Conservation (phyloP, 1,284 basidiomycete genomes). For the Cutaneotrichosporon sp. region DNA sequence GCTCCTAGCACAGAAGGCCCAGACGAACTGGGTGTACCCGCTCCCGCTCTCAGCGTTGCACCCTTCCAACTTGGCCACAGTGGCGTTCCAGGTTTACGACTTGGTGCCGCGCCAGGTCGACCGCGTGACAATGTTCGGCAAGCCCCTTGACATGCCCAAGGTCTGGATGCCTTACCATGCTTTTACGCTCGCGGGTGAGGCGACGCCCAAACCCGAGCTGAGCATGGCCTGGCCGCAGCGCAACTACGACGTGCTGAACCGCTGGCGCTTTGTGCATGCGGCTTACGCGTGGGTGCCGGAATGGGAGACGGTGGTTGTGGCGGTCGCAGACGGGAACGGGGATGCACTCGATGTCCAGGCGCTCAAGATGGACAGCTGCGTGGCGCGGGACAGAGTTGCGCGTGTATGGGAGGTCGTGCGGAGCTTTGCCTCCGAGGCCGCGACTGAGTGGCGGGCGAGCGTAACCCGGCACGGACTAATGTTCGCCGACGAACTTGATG, state of each 20-base stretch:
- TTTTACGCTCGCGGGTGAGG: conserved; percentile 35
- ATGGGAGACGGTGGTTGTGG: conserved; percentile 24
- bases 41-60: conserved; percentile 14
- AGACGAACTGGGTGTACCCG: conserved; percentile 5
- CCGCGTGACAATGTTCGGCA: conserved; percentile 29
- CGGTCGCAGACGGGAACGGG: conserved; percentile 36
- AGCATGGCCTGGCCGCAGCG: conserved; percentile 40
- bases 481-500: conserved; percentile 32
- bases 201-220: conserved; percentile 31
- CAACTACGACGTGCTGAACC: conserved; percentile 44
- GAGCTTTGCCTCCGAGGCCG: conserved; percentile 57
- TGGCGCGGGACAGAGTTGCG: conserved; percentile 11
- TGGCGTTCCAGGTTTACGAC: conserved; percentile 41
- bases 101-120: conserved; percentile 25
- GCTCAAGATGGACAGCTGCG: conserved; percentile 11
- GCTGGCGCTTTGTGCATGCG: conserved; percentile 36
- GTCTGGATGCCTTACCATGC: conserved; percentile 31
- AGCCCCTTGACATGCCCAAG: conserved; percentile 18
- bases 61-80: conserved; percentile 21
- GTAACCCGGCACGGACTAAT: conserved; percentile 31
- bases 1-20: background rate
- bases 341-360: conserved; percentile 32
- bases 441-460: conserved; percentile 33
- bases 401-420: conserved; percentile 47
- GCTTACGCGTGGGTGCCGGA: conserved; percentile 29